A percentile compares a stretch with the other conserved stretches of the same genome.
Conservation (phyloP, 345 rosid species). For the Trapa bicornis region DNA sequence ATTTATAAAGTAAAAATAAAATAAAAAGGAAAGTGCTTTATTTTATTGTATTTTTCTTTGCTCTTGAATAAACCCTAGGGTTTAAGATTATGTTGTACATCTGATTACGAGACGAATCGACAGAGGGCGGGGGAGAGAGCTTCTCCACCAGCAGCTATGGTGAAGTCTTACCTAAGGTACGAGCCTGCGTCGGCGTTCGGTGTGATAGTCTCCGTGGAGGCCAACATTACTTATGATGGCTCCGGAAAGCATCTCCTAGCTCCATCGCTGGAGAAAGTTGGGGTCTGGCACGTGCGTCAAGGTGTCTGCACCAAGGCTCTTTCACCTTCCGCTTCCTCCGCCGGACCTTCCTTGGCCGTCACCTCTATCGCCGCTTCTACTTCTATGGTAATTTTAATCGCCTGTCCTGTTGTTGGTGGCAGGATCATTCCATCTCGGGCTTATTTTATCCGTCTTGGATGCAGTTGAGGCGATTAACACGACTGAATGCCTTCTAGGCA, state of each 20-base stretch:
- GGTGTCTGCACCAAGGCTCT: constrained; percentile 65
- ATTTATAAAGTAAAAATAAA: too few species aligned
- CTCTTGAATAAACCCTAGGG: constrained; percentile 1
- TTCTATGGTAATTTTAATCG: constrained; percentile 32
- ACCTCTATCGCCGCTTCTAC: constrained; percentile 24
- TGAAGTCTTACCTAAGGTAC: constrained; percentile 37
- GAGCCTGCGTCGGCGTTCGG: constrained; percentile 38
- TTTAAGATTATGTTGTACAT: neutral
- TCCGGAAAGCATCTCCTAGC: constrained; percentile 52
- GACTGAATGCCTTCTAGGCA: neutral
- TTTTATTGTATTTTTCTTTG: too few species aligned
- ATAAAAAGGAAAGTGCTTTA: too few species aligned
- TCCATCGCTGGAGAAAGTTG: constrained; percentile 76
- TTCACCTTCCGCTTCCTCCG: constrained; percentile 42
- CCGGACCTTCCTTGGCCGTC: constrained; percentile 33
- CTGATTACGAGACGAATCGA: neutral
- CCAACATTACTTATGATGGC: constrained; percentile 31
- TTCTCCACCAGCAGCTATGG: constrained; percentile 15
- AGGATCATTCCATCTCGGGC: neutral
- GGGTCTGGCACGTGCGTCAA: constrained; percentile 89
- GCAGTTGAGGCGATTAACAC: neutral
- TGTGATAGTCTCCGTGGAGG: constrained; percentile 28
- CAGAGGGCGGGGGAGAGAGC: neutral
- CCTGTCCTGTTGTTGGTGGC: neutral
- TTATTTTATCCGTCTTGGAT: neutral